Evolutionary conservation across 345 rosid genomes (phyloP).

Genomic region (Rhizophora apiculata): DNA sequence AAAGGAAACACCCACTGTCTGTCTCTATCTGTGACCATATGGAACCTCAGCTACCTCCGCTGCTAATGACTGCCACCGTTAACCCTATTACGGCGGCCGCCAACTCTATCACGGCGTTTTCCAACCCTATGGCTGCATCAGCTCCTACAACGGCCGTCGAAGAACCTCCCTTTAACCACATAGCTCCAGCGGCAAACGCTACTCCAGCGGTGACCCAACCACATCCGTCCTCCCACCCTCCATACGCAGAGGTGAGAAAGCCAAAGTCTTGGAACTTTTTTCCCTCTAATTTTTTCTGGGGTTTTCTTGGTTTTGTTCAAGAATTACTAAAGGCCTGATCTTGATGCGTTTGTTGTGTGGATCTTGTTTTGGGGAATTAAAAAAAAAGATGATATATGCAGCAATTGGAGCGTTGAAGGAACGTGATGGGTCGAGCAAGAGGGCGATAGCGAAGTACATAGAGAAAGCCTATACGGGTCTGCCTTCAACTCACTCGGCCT

Average conservation of each 20-base stretch:
- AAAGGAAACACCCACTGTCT: not conserved
- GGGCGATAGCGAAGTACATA: slow-evolving; percentile 66
- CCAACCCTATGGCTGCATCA: not conserved
- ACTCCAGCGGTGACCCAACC: not conserved
- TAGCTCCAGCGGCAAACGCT: slow-evolving; percentile 16
- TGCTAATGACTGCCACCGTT: not conserved
- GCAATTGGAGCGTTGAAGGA: slow-evolving; percentile 72
- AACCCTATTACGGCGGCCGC: not conserved
- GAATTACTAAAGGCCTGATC: not conserved
- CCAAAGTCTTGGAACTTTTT: not conserved
- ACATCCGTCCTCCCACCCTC: slow-evolving; percentile 10
- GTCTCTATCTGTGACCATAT: slow-evolving; percentile 5
- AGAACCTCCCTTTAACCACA: slow-evolving; percentile 8
- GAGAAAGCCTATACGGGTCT: slow-evolving; percentile 41
- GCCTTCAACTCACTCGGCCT: slow-evolving; percentile 46
- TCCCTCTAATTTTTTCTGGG: not conserved
- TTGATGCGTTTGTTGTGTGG: not conserved
- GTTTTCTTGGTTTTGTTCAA: not conserved
- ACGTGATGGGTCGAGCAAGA: slow-evolving; percentile 71
- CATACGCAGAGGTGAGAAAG: slow-evolving; percentile 26
- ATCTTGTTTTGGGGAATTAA: not conserved
- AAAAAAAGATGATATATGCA: slow-evolving; percentile 53
- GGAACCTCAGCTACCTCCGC: slow-evolving; percentile 22
- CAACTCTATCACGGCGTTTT: not conserved
- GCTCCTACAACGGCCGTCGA: not conserved